These are phyloP conservation scores for Crithidia brevicula DNA, from an alignment of 208 protist species.

Conservation along the genomic window DNA sequence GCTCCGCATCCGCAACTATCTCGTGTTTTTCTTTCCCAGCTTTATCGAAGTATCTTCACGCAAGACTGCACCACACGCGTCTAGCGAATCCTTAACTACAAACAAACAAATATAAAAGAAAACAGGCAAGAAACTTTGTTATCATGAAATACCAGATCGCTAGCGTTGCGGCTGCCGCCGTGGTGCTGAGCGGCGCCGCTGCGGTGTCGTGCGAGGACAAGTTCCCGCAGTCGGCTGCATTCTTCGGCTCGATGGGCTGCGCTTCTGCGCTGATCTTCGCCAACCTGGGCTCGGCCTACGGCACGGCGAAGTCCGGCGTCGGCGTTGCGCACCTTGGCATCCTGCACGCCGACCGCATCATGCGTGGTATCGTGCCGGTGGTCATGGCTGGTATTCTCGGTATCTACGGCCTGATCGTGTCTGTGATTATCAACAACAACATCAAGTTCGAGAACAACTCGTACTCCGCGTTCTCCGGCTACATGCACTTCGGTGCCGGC, in stretches of 20 bases:
- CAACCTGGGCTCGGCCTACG: constrained; percentile 98
- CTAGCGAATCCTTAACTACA: neutral
- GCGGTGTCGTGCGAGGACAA: constrained; percentile 67
- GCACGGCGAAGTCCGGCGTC: constrained; percentile 98
- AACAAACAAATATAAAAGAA: too few species aligned
- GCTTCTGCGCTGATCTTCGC: constrained; percentile 91
- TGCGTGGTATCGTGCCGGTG: constrained; percentile 93
- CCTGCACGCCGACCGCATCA: constrained; percentile 94
- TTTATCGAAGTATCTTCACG: neutral
- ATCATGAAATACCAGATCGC: constrained; percentile 29
- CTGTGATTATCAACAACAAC: constrained; percentile 97
- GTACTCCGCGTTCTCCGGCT: constrained; percentile 79
- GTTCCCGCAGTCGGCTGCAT: constrained; percentile 89
- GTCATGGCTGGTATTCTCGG: constrained; percentile 98
- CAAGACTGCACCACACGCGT: neutral
- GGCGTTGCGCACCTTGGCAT: constrained; percentile 98
- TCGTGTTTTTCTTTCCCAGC: neutral
- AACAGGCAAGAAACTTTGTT: too few species aligned
- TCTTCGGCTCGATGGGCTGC: constrained; percentile 97
- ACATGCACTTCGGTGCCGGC: constrained; percentile 90
- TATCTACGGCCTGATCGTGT: constrained; percentile 99
- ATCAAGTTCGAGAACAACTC: constrained; percentile 73
- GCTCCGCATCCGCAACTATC: neutral
- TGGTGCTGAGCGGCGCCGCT: constrained; percentile 36
- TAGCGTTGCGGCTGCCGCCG: constrained; percentile 20